Conservation (phyloP, 768 basidiomycete genomes). For the Phanerochaete carnosa region DNA sequence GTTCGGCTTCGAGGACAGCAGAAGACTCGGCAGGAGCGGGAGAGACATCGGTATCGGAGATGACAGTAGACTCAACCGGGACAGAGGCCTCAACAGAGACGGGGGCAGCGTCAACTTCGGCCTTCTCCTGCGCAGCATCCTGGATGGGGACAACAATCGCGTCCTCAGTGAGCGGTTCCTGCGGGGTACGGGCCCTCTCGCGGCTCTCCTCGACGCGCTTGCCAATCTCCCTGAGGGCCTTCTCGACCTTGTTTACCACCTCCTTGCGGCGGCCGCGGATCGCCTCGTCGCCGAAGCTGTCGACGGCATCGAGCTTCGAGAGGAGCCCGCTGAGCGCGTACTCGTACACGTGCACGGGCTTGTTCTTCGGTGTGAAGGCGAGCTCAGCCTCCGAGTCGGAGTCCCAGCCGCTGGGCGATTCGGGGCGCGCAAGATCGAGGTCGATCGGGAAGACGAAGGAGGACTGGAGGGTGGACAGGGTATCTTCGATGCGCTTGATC, state of each 20-base stretch:
- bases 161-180: neutral
- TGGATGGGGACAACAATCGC: neutral
- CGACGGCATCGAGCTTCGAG: conserved; percentile 53
- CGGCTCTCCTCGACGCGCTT: conserved; percentile 38
- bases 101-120: neutral
- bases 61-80: neutral
- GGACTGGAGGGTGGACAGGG: conserved; percentile 30
- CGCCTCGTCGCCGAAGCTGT: conserved; percentile 54
- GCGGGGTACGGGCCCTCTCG: conserved; percentile 18
- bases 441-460: conserved; percentile 38
- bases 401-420: conserved; percentile 5
- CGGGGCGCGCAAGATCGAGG: conserved; percentile 26
- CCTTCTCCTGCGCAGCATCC: neutral
- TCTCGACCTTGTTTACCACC: conserved; percentile 53
- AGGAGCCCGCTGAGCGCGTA: conserved; percentile 57
- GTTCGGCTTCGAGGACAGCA: neutral
- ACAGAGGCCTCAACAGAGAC: neutral
- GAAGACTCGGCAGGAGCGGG: neutral
- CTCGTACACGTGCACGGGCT: conserved; percentile 59
- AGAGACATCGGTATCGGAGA: too few relatives aligned
- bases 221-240: conserved; percentile 52
- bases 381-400: conserved; percentile 33
- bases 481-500: conserved; percentile 39
- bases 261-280: conserved; percentile 52
- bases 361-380: conserved; percentile 55